Evolutionary conservation across 2,329 filamentous ascomycete genomes (phyloP), one percentile per base, ranked within the genome.

Genomic region (Periconia sp.): DNA sequence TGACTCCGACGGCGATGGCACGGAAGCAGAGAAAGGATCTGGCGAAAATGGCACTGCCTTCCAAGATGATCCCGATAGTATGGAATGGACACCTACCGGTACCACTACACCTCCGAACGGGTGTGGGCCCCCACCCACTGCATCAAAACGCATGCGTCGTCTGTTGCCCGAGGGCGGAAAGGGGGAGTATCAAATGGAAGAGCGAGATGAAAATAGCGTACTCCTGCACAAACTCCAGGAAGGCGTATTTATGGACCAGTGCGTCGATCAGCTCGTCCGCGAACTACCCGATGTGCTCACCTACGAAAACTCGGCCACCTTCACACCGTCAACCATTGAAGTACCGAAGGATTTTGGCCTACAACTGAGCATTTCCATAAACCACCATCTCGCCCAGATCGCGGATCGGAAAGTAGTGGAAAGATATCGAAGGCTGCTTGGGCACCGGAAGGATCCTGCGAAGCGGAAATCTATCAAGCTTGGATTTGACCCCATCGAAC

Each of bases 241-340:
- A 41, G 69, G 68, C n/a, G 56, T 63, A 11, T 65, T 73, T 19
- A 67, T 74, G 62, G 70, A 74, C 31, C 67, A 71, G 45, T 72
- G 66, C 49, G 70, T 74, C 46, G 67, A 72, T 45, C 72, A 69
- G 53, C 66, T 74, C 37, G 68, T 74, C 11, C 65, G 64, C 20
- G 68, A 71, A 18, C 45, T 74, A 13, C 69, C 71, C 0, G 69
- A 72, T 50, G 64, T 73, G 19, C 55, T 74, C 41, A 73, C 58
- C 47, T 70, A 72, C 47, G 68, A 73, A 11, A 66, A 69, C 31
- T 64, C 69, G 1, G 51, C 64, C 0, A 65, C 69, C 0, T 74
- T 74, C 49, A 74, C 69, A 3, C 71, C 71, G n/a, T 73, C 70
- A 2, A 72, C 69, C 2, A 72, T 74, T 37, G 69, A 72, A 49